phyloP scores from a whole-genome alignment of 202 grass and related monocot genomes.

The Digitaria exilis region DNA sequence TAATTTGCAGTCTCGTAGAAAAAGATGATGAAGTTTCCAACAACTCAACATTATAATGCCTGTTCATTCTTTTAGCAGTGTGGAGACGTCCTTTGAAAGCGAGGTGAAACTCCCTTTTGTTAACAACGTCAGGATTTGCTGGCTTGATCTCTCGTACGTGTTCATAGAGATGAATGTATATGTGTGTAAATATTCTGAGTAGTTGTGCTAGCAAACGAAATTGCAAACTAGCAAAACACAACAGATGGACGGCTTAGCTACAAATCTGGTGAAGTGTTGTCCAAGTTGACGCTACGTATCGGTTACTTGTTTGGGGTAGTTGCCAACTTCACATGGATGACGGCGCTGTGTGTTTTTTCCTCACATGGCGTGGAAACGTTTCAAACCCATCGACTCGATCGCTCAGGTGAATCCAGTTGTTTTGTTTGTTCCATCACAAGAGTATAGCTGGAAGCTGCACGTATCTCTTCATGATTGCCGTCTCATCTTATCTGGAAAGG shows the following conservation, averaged over 20 bases:
- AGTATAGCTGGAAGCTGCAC: neutral
- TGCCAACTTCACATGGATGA: neutral
- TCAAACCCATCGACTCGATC: neutral
- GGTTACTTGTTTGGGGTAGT: neutral
- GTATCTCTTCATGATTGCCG: neutral
- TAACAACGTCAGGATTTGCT: too few species aligned
- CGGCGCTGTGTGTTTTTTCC: neutral
- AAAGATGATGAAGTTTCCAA: too few species aligned
- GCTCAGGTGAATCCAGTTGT: slow-evolving; percentile 11
- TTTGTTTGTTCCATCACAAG: neutral
- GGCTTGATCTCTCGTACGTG: too few species aligned
- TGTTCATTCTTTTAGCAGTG: too few species aligned
- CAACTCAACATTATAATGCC: too few species aligned
- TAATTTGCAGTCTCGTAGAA: neutral
- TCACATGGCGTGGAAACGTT: neutral
- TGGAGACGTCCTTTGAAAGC: too few species aligned
- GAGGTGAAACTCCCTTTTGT: too few species aligned
- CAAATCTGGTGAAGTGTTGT: too few species aligned
- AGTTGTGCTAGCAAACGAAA: neutral
- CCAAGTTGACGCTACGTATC: neutral
- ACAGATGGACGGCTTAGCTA: neutral
- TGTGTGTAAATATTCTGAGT: neutral
- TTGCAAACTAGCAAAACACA: neutral
- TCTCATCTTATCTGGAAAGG: neutral
- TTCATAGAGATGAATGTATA: too few species aligned